These are phyloP conservation scores for Ceratorhiza oryzae-sativae DNA, from an alignment of 1,284 basidiomycete genomes.

Conservation along the genomic window DNA sequence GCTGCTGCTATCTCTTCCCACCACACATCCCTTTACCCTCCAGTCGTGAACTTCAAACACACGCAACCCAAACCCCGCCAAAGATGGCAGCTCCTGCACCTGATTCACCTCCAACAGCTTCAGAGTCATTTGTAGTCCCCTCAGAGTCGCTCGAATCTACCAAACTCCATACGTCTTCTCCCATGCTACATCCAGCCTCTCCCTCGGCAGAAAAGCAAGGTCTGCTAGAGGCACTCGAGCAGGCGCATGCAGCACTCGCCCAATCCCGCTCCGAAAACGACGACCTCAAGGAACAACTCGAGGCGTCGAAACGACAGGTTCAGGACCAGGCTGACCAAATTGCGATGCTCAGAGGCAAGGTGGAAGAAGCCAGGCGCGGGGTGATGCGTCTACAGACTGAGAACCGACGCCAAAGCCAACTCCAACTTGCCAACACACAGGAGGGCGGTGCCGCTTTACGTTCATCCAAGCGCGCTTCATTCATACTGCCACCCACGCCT, in stretches of 20 bases:
- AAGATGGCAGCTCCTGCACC: not conserved
- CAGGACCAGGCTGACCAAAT: conserved; percentile 53
- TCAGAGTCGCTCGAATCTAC: conserved; percentile 7
- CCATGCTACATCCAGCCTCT: not conserved
- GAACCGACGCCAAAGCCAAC: conserved; percentile 67
- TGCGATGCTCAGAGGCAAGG: conserved; percentile 77
- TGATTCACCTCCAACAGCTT: not conserved
- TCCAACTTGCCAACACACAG: conserved; percentile 49
- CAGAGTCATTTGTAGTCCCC: conserved; percentile 27
- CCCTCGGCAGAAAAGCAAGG: conserved; percentile 11
- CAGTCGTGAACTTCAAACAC: not conserved
- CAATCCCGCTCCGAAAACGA: conserved; percentile 22
- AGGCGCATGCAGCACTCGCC: conserved; percentile 5
- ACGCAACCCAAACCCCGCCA: not conserved
- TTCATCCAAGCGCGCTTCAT: conserved; percentile 71
- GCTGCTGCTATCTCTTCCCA: not conserved
- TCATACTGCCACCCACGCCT: conserved; percentile 50
- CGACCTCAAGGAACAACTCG: conserved; percentile 25
- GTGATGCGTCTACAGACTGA: conserved; percentile 92
- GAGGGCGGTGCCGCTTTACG: conserved; percentile 52
- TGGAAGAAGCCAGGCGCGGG: conserved; percentile 90
- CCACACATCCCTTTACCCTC: not conserved
- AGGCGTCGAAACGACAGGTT: conserved; percentile 3
- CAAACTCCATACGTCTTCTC: not conserved
- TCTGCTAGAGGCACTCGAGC: conserved; percentile 15